Conservation (phyloP, 1,139 yeast species). For the Pneumocystis jirovecii region DNA sequence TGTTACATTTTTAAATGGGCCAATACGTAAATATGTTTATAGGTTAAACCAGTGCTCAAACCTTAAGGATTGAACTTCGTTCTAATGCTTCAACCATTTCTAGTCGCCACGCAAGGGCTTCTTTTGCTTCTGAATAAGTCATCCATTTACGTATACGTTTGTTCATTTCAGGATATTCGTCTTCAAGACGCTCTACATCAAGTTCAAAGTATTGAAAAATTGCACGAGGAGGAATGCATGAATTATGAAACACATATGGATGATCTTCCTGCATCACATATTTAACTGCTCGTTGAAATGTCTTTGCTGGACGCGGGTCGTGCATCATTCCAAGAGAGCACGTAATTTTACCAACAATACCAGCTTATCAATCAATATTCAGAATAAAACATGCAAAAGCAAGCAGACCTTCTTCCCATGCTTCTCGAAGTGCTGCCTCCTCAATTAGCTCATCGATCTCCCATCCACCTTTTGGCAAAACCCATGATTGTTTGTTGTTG, state of each 20-base stretch:
- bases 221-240: constrained; percentile 5
- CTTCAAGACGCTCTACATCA: constrained; percentile 4
- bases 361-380: not conserved
- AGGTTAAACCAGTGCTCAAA: not conserved
- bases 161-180: constrained; percentile 11
- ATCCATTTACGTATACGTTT: constrained; percentile 12
- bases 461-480: constrained; percentile 91
- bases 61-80: constrained; percentile 7
- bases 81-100: constrained; percentile 11
- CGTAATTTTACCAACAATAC: constrained; percentile 9
- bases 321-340: constrained; percentile 4
- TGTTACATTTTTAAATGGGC: not conserved
- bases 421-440: constrained; percentile 62
- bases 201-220: constrained; percentile 11
- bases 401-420: constrained; percentile 97
- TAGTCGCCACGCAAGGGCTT: constrained; percentile 6
- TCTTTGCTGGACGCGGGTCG: constrained; percentile 7
- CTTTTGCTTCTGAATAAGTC: constrained; percentile 11
- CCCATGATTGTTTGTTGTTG: constrained; percentile 36
- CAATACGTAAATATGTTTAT: not conserved
- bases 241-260: not conserved
- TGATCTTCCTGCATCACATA: not conserved
- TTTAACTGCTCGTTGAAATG: constrained; percentile 3
- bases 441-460: constrained; percentile 63
- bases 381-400: constrained; percentile 31